phyloP scores from a whole-genome alignment of 768 basidiomycete species.

The Amyloporia xantha region DNA sequence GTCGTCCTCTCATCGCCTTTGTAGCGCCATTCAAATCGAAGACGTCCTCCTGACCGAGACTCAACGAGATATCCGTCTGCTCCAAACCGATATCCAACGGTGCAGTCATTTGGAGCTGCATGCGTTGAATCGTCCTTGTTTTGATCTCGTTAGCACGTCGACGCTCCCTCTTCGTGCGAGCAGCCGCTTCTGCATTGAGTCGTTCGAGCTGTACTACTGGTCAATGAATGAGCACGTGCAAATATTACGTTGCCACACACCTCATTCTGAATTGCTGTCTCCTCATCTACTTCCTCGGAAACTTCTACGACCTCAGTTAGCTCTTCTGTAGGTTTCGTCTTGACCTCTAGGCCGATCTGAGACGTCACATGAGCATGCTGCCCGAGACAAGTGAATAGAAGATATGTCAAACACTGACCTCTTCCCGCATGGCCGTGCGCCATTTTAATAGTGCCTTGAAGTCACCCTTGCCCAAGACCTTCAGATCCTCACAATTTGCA shows the following conservation, averaged over 20 bases:
- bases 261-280: slow-evolving; percentile 85
- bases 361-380: too few relatives aligned
- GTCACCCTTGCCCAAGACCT: slow-evolving; percentile 95
- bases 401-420: slow-evolving; percentile 51
- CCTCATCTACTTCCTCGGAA: slow-evolving; percentile 71
- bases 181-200: slow-evolving; percentile 67
- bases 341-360: slow-evolving; percentile 81
- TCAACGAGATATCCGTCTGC: slow-evolving; percentile 67
- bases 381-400: too few relatives aligned
- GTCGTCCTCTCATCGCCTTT: slow-evolving; percentile 34
- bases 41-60: slow-evolving; percentile 75
- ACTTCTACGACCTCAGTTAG: slow-evolving; percentile 65
- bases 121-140: slow-evolving; percentile 80
- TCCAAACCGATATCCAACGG: slow-evolving; percentile 95
- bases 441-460: slow-evolving; percentile 92
- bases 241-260: slow-evolving; percentile 33
- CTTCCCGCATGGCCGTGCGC: slow-evolving; percentile 81
- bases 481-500: slow-evolving; percentile 84
- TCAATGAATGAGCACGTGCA: slow-evolving; percentile 1
- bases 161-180: slow-evolving; percentile 72
- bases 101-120: slow-evolving; percentile 96
- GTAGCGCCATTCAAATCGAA: slow-evolving; percentile 77
- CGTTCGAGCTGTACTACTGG: slow-evolving; percentile 60
- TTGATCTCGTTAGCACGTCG: slow-evolving; percentile 86
- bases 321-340: slow-evolving; percentile 67